Evolutionary conservation across 129 eudicot genomes (phyloP), one percentile per base, ranked within the genome.

Genomic region (Logfia minima): DNA sequence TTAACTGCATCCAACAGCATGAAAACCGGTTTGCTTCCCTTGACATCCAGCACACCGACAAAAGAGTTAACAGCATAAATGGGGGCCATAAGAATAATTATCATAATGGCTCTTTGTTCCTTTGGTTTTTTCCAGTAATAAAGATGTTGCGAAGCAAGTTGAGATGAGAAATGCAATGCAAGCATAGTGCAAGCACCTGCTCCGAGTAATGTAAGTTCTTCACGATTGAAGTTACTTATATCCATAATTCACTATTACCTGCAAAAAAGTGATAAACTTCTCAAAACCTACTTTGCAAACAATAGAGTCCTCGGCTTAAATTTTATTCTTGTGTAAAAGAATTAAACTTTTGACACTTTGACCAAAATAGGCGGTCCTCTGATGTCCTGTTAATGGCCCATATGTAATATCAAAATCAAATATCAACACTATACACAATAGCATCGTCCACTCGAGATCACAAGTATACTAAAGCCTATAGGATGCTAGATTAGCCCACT

Each of bases 101-200:
- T 72, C 43, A 91, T 14, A 60, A 94, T 94, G 41, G 97, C 89
- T 77, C 76, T 87, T 72, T 94, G 99, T 88, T 94, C 93, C 85
- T 87, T 87, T 5, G 99, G 96, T 41, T 87, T 89, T 73, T 94
- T 94, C 99, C 99, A 94, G 85, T 87, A 91, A 77, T 87, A 94
- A 21, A 88, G 78, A 88, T 94, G 99, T 14, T 94, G 99, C 26
- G 97, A 89, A 61, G 88, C 65, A 66, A 94, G 97, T 67, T 91
- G 96, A 61, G 84, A 79, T 13, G 97, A 80, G 78, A 87, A 91
- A 80, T 89, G 93, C 77, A 94, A 71, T 4, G 96, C 28, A 35
- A 88, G 75, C 84, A 94, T 62, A 71, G 78, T 86, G 76, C 88
- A 84, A 48, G 81, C 80, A 51, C 88, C 99, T 8, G 92, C 86